Base-by-base conservation (phyloP, 2,329 filamentous ascomycete species). In the Nothomitra cinnamomea region DNA sequence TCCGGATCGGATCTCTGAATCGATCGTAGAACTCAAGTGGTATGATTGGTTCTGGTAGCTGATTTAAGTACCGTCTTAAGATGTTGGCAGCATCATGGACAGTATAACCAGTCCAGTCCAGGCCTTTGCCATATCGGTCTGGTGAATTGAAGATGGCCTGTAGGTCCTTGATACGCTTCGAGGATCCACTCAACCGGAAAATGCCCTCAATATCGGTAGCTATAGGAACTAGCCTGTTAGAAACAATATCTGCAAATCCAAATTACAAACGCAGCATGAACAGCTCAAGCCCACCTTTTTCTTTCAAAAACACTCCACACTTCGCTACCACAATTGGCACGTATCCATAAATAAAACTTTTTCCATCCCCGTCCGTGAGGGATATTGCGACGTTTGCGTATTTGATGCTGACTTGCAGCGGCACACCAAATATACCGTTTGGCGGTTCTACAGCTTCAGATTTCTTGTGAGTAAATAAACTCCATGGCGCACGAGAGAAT, bases 381-480 rank as follows among this genome's bases (percentile, higher is more conserved):
- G 90, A 96, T 63, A 98, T 98, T 58, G 92, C 92, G 56, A 98
- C 92, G 64, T 96, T 98, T 56, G 92, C 92, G 67, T 98, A 96
- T 56, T 85, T 85, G 66, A 98, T 96, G 70, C 90, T 96, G 64
- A 89, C 82, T 61, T 88, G 86, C 55, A 98, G 76, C 40, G 92
- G 88, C 35, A 98, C 82, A 53, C 92, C 92, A 66, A 98, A 98
- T 58, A 98, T 96, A 59, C 89, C 88, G 56, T 80, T 79, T 3
- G 77, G 71, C 53, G 65, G 60, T 56, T 57, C 60, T 53, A 35
- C 4, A 49, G 17, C 24, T 49, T 49, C n/a, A 49, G 5, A 19
- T 24, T 49, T 24, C 45, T 17, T 49, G 45, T 49, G 25, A 49
- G 45, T 19, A 19, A 49, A 12, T 49, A 28, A 17, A 15, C 43